phyloP scores from a whole-genome alignment of 805 yeast genomes.

The Lipomyces yamadae region DNA sequence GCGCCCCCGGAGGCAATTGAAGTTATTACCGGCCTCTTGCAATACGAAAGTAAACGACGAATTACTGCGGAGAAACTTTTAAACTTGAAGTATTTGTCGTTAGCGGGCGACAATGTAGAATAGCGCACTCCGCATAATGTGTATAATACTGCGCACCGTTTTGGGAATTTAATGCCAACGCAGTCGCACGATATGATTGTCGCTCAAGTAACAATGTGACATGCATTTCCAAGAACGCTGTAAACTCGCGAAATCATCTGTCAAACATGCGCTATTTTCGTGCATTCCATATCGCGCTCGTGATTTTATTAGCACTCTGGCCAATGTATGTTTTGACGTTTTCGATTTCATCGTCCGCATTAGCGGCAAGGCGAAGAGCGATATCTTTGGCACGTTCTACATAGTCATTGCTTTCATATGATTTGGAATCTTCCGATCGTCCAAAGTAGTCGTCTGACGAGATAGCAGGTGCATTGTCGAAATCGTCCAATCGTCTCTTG shows the following conservation, averaged over 20 bases:
- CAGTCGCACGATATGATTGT: not conserved
- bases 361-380: conserved; percentile 9
- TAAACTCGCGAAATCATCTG: not conserved
- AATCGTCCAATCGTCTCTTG: conserved; percentile 52
- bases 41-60: conserved; percentile 24
- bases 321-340: conserved; percentile 4
- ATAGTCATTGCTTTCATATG: conserved; percentile 6
- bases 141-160: too few species aligned
- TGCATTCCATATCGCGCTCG: conserved; percentile 12
- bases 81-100: not conserved
- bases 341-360: conserved; percentile 18
- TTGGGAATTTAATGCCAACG: too few species aligned
- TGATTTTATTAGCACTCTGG: conserved; percentile 1
- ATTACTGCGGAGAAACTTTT: conserved; percentile 22
- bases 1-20: conserved; percentile 24
- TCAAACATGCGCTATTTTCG: not conserved
- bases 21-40: conserved; percentile 13
- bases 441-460: conserved; percentile 95
- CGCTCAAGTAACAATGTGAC: not conserved
- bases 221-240: not conserved
- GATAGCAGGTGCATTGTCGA: conserved; percentile 88
- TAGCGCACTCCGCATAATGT: not conserved
- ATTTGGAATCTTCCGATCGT: conserved; percentile 55
- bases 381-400: conserved; percentile 12
- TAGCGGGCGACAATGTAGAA: not conserved